Conservation (phyloP, 73 alveolate genomes). For the Paramecium primaurelia region DNA sequence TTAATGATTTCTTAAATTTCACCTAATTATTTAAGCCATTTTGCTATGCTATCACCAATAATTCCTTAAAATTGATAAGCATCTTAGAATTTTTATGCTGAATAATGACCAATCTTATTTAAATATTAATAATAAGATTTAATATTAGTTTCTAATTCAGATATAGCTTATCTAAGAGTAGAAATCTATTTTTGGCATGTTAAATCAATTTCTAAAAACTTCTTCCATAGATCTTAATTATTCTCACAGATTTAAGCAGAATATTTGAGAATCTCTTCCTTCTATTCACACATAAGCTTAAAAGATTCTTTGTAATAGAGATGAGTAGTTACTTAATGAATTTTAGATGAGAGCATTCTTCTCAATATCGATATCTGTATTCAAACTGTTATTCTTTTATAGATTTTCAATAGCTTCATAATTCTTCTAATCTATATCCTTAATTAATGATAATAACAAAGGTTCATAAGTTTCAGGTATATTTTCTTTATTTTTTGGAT, state of each 20-base stretch:
- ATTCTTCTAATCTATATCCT: neutral
- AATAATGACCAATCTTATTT: neutral
- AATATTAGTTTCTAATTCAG: neutral
- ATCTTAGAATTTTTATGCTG: neutral
- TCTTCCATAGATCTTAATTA: conserved; percentile 13
- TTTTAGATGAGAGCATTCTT: neutral
- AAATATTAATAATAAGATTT: neutral
- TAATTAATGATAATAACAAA: neutral
- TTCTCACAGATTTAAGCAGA: neutral
- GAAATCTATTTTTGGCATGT: neutral
- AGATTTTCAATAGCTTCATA: neutral
- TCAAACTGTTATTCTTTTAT: neutral
- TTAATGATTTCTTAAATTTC: conserved; percentile 32
- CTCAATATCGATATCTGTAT: neutral
- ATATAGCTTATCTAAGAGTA: neutral
- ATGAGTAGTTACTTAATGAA: conserved; percentile 2
- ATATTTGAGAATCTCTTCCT: neutral
- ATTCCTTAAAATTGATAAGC: conserved; percentile 18
- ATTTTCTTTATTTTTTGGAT: conserved; percentile 26
- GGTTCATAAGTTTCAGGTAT: neutral
- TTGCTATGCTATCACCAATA: conserved; percentile 22
- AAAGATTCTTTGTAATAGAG: neutral
- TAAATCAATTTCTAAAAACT: conserved; percentile 7
- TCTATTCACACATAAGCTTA: neutral
- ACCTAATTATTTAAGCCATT: conserved; percentile 15